Percentiles rank a stretch among this genome's conserved stretches.
Evolutionary conservation across 805 yeast species (phyloP).

Genomic region (Lipomyces anomalus): DNA sequence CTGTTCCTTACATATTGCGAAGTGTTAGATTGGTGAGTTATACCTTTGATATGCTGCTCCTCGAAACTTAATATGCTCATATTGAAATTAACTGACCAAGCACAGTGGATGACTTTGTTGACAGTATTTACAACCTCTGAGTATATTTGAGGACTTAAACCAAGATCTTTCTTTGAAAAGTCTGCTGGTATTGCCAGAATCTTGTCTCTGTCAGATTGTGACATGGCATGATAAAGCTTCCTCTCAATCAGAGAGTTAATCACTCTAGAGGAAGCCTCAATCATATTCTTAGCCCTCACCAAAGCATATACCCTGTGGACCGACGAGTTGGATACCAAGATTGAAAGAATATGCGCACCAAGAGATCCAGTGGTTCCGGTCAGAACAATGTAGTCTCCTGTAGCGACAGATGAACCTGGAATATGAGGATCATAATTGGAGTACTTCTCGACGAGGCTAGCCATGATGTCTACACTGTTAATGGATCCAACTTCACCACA

Average conservation of each 20-base stretch:
- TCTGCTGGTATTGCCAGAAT: too few relatives aligned
- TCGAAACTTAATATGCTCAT: constrained; percentile 12
- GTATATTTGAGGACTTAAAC: constrained; percentile 3
- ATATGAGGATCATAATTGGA: constrained; percentile 8
- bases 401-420: constrained; percentile 2
- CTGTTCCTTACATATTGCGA: too few relatives aligned
- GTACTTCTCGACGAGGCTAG: constrained; percentile 12
- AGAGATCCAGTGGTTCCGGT: constrained; percentile 20
- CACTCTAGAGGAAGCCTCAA: too few relatives aligned
- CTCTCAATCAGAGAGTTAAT: too few relatives aligned
- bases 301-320: too few relatives aligned
- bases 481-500: too few relatives aligned
- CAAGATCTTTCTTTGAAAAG: constrained; percentile 9
- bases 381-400: constrained; percentile 4
- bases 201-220: too few relatives aligned
- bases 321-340: too few relatives aligned
- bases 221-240: too few relatives aligned
- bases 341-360: constrained; percentile 13
- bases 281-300: too few relatives aligned
- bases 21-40: too few relatives aligned
- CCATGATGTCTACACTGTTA: too few relatives aligned
- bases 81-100: constrained; percentile 21
- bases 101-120: constrained; percentile 14
- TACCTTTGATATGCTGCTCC: constrained; percentile 13
- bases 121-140: constrained; percentile 1